Conservation (phyloP, 2,329 filamentous ascomycete species). For the Nannizziopsis arthrosporioides region DNA sequence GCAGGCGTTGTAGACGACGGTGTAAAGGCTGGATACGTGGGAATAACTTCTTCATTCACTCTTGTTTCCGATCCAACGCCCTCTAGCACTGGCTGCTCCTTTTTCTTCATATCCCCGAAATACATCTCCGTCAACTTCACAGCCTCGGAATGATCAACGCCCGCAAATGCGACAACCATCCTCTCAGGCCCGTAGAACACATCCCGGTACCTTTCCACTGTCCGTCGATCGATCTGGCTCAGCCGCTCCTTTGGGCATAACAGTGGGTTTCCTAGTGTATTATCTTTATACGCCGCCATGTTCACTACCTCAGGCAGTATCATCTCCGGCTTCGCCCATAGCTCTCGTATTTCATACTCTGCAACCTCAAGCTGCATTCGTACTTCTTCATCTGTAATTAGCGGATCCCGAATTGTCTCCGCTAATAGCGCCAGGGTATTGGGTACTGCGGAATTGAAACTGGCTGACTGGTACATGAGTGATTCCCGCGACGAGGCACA, state of each 20-base stretch:
- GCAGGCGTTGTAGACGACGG: slow-evolving; percentile 28
- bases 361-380: slow-evolving; percentile 78
- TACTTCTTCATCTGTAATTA: slow-evolving; percentile 78
- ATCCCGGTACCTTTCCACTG: slow-evolving; percentile 66
- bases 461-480: slow-evolving; percentile 97
- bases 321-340: slow-evolving; percentile 93
- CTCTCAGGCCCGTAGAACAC: slow-evolving; percentile 80
- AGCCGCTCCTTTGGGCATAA: slow-evolving; percentile 81
- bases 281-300: slow-evolving; percentile 89
- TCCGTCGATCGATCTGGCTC: slow-evolving; percentile 57
- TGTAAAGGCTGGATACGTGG: slow-evolving; percentile 28
- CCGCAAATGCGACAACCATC: slow-evolving; percentile 90
- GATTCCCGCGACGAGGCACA: slow-evolving; percentile 91
- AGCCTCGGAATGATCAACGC: slow-evolving; percentile 70
- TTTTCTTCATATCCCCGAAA: slow-evolving; percentile 77
- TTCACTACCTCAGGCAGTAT: slow-evolving; percentile 93
- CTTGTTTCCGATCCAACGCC: background rate
- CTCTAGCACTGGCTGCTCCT: slow-evolving; percentile 45
- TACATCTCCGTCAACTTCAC: slow-evolving; percentile 68
- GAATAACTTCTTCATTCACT: slow-evolving; percentile 20
- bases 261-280: slow-evolving; percentile 87
- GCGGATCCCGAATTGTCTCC: slow-evolving; percentile 81
- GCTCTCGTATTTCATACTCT: slow-evolving; percentile 90
- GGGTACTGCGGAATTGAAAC: slow-evolving; percentile 86
- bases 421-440: slow-evolving; percentile 73